Percentiles rank a stretch among this genome's conserved stretches.
These are phyloP conservation scores for Gracilaria caudata DNA, from an alignment of 23 red algal species.

Conservation along the genomic window DNA sequence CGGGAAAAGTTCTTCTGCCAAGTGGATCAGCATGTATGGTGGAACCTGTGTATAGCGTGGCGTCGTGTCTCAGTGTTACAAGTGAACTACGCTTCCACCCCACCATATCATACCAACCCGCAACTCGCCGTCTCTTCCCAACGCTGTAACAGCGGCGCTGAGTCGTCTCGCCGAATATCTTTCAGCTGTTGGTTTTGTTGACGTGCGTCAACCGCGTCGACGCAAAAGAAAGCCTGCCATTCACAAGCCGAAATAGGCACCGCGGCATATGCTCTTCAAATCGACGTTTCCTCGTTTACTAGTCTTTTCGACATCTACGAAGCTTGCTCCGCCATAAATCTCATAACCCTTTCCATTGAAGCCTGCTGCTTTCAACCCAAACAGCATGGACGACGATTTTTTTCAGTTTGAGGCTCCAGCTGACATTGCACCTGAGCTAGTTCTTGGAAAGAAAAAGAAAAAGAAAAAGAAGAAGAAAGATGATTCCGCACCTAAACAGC, in stretches of 20 bases:
- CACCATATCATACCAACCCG: not conserved
- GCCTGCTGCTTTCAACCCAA: not conserved
- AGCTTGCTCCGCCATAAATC: not conserved
- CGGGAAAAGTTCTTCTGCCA: not conserved
- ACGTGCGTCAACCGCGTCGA: not conserved
- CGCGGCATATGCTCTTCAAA: not conserved
- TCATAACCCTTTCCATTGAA: not conserved
- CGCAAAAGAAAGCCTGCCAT: not conserved
- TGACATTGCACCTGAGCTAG: conserved; percentile 58
- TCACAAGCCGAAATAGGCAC: not conserved
- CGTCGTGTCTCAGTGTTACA: not conserved
- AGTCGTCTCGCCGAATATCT: not conserved
- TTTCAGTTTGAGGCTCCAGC: conserved; percentile 71
- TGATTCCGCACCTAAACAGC: conserved; percentile 12
- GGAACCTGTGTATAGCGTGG: not conserved
- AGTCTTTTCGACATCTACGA: not conserved
- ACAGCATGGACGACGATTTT: conserved; percentile 62
- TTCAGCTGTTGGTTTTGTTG: not conserved
- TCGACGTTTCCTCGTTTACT: not conserved
- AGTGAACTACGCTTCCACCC: not conserved
- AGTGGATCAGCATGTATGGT: not conserved
- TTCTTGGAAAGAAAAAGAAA: conserved; percentile 78
- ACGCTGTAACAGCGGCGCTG: not conserved
- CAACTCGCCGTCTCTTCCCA: not conserved
- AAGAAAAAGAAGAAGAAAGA: conserved; percentile 79